A percentile compares a stretch with the other conserved stretches of the same genome.
phyloP scores from a whole-genome alignment of 2,329 filamentous ascomycete species.

The Pestalotiopsis sp. region DNA sequence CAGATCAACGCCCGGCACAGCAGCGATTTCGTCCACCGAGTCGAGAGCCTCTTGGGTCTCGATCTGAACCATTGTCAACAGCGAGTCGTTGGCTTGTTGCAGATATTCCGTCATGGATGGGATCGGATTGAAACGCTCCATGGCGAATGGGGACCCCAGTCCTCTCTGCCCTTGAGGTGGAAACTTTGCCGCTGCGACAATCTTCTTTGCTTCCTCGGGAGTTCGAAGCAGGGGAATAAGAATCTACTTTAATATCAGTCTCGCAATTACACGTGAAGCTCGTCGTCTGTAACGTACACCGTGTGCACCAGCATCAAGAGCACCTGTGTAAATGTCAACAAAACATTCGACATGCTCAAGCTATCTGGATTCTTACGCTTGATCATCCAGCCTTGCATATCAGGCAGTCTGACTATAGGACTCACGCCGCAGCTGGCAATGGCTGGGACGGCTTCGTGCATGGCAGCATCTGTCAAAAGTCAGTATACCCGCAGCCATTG shows the following conservation, averaged over 20 bases:
- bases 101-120: conserved; percentile 58
- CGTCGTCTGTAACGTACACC: conserved; percentile 41
- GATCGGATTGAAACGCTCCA: conserved; percentile 49
- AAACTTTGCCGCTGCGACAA: conserved; percentile 58
- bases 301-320: conserved; percentile 60
- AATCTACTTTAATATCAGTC: conserved; percentile 33
- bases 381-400: conserved; percentile 58
- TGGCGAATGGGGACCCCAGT: conserved; percentile 58
- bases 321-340: conserved; percentile 39
- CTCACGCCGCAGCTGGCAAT: conserved; percentile 58
- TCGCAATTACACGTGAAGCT: not conserved
- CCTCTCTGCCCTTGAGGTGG: conserved; percentile 57
- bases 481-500: not conserved
- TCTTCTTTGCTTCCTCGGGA: conserved; percentile 51
- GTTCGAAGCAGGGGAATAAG: conserved; percentile 58
- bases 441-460: conserved; percentile 61
- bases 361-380: conserved; percentile 45
- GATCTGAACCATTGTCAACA: conserved; percentile 69
- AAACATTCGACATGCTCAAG: not conserved
- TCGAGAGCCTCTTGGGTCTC: conserved; percentile 67
- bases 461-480: conserved; percentile 46
- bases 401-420: conserved; percentile 60
- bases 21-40: conserved; percentile 62
- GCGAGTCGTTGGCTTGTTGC: conserved; percentile 56
- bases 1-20: conserved; percentile 61